Evolutionary conservation across 345 rosid genomes (phyloP).

Genomic region (Citrus hindsii): DNA sequence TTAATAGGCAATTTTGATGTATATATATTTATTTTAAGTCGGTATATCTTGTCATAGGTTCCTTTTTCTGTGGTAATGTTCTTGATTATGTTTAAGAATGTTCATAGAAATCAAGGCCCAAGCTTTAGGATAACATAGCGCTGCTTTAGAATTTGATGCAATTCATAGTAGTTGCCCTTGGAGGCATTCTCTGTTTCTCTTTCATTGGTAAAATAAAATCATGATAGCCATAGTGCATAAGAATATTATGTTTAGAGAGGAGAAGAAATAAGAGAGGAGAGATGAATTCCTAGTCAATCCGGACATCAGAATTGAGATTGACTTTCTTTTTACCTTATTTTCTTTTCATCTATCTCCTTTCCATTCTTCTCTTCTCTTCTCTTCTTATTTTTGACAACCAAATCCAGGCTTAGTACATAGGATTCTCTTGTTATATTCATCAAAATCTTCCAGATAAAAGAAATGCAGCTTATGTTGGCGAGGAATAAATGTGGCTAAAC

Average conservation of each 20-base stretch:
- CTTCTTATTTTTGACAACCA: no score
- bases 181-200: not conserved
- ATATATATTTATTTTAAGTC: not conserved
- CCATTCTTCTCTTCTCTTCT: no score
- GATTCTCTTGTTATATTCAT: no score
- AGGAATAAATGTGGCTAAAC: not conserved
- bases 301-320: no score
- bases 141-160: slow-evolving; percentile 8
- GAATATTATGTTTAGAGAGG: no score
- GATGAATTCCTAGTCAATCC: no score
- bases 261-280: no score
- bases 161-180: not conserved
- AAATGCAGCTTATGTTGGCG: not conserved
- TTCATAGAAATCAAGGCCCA: slow-evolving; percentile 12
- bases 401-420: no score
- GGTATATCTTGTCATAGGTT: not conserved
- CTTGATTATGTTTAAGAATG: slow-evolving; percentile 4
- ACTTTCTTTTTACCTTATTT: no score
- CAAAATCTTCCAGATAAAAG: no score
- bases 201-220: slow-evolving; percentile 1
- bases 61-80: not conserved
- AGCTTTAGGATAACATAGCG: slow-evolving; percentile 5
- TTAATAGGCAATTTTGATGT: slow-evolving; percentile 17
- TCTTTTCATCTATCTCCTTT: no score
- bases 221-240: not conserved